Conservation (phyloP, 371 early-diverging fungal species). For the Apophysomyces elegans region DNA sequence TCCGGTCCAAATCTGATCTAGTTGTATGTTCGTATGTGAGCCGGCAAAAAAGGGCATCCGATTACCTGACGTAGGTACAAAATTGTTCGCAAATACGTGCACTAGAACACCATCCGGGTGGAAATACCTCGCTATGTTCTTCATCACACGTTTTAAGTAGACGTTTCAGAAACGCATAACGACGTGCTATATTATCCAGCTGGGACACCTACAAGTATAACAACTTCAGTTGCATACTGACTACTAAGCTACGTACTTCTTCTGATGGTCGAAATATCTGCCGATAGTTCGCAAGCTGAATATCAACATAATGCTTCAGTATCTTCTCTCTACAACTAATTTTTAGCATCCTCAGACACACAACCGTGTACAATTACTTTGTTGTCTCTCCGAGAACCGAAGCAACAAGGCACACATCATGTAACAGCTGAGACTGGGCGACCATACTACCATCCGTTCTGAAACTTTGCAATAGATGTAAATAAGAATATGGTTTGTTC, state of each 20-base stretch:
- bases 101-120: conserved; percentile 78
- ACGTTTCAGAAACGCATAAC: conserved; percentile 94
- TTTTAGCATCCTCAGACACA: background rate
- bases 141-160: conserved; percentile 85
- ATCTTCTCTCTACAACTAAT: conserved; percentile 46
- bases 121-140: conserved; percentile 83
- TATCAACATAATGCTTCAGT: conserved; percentile 79
- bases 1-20: conserved; percentile 55
- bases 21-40: background rate
- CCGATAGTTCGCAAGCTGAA: conserved; percentile 84
- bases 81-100: conserved; percentile 77
- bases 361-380: conserved; percentile 48
- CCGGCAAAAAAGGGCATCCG: too few relatives aligned
- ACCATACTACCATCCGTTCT: conserved; percentile 54
- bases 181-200: conserved; percentile 81
- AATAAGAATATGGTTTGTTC: background rate
- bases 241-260: conserved; percentile 55
- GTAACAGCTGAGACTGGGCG: conserved; percentile 57
- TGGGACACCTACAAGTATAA: conserved; percentile 65
- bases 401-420: conserved; percentile 81
- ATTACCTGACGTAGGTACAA: conserved; percentile 77
- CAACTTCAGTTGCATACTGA: background rate
- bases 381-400: conserved; percentile 72
- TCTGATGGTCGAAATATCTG: conserved; percentile 79
- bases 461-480: conserved; percentile 35